Conservation (phyloP, 495 filamentous ascomycete species). For the Neurospora intermedia region DNA sequence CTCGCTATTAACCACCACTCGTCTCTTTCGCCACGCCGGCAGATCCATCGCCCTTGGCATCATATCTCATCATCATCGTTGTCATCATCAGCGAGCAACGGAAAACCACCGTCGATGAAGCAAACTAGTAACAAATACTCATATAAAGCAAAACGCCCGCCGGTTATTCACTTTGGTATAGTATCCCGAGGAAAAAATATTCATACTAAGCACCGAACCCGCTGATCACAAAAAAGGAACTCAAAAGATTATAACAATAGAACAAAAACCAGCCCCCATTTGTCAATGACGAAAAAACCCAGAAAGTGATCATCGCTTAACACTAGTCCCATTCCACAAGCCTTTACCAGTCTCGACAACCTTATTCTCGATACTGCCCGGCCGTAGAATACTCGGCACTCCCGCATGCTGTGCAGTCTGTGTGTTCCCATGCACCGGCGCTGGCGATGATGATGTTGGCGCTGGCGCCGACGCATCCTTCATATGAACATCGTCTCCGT, state of each 20-base stretch:
- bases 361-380: slow-evolving; percentile 20
- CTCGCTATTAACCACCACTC: too few species aligned
- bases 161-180: neutral
- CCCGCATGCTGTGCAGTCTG: neutral
- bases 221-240: neutral
- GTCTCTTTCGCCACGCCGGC: too few species aligned
- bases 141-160: neutral
- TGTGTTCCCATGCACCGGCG: slow-evolving; percentile 12
- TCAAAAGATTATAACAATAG: neutral
- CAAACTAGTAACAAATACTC: neutral
- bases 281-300: neutral
- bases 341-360: slow-evolving; percentile 25
- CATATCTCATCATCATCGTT: neutral
- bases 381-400: slow-evolving; percentile 21
- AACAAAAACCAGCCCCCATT: neutral
- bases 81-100: neutral
- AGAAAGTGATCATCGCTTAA: slow-evolving; percentile 8
- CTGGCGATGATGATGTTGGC: neutral
- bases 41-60: too few species aligned
- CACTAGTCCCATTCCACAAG: slow-evolving; percentile 18
- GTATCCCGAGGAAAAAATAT: neutral
- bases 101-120: neutral
- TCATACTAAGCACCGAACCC: neutral
- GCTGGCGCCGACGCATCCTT: slow-evolving; percentile 18
- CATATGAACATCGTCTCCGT: slow-evolving; percentile 27